Evolutionary conservation across 495 filamentous ascomycete genomes (phyloP), one percentile per base, ranked within the genome.

Genomic region (Daldinia vernicosa): DNA sequence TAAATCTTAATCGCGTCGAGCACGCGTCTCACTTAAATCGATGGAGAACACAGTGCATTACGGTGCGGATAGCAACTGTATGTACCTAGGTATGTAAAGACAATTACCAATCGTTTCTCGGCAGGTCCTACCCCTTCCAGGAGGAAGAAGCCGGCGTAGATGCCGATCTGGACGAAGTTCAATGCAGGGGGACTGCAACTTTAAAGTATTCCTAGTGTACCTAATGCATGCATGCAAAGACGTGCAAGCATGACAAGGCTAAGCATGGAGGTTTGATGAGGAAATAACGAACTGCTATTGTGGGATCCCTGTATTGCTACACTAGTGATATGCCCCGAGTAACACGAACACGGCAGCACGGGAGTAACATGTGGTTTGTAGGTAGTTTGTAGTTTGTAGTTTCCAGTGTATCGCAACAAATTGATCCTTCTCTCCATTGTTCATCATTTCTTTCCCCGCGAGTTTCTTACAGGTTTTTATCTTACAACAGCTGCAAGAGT

Each of bases 101-200:
- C 37, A 51, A 39, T 54, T 50, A 12, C 43, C 56, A 53, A 30
- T 30, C 19, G 39, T 15, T 27, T 27, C 15, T 62, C 58, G 66
- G 66, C 40, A 60, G 33, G 67, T 64, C 35, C 30, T 64, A 52
- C 50, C 14, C 54, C 39, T 51, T 32, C 43, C 19, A 58, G 51
- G 66, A 43, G 51, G 15, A 32, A 32, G 2, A n/a, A 53, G 47
- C 32, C 58, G 58, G 19, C 24, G 59, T 56, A 28, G 19, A 15
- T 62, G 66, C 43, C 58, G 67, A 65, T 70, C 60, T 69, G 8
- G 55, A 54, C n/a, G 60, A 55, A 39, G 52, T 55, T 60, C 12
- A 62, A 66, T 59, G 54, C 69, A 71, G 66, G 69, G 68, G 67
- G n/a, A 50, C 22, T 57, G 62, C 67, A 56, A 65, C 63, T 51